Evolutionary conservation across 345 rosid species (phyloP), one percentile per base, ranked within the genome.

Genomic region (Lepidium africanum): DNA sequence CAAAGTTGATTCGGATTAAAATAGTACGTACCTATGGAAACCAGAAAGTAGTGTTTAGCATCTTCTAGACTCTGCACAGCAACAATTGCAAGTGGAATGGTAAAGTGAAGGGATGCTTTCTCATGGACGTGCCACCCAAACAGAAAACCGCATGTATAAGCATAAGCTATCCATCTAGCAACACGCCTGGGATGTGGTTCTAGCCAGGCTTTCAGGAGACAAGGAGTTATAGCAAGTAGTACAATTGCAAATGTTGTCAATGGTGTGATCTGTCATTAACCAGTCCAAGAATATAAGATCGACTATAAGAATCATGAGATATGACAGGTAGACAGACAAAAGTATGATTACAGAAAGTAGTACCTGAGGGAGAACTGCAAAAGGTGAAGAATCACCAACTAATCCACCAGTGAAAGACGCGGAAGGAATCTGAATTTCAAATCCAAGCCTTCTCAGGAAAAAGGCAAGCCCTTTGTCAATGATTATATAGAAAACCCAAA

Each of bases 71-170:
- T 91, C 53, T 87, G 82, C 10, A 77, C 87, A 7, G 96, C 95
- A 69, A 83, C 80, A 53, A 89, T 67, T 41, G 93, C 91, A 13
- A 94, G 84, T 14, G 96, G 96, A 59, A 94, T 83, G 11, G 86
- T 80, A 77, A 91, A 89, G 70, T 94, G 97, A 62, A 94, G 92
- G 4, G 97, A 87, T 35, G 97, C 99, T 78, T 94, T 94, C 76
- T 94, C 99, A 46, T 94, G 99, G 41, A 94, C 96, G 77, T 94
- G 99, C 99, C 99, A 94, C 67, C 99, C 99, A 63, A 88, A 89
- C 14, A 94, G 61, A 74, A 89, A 94, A 7, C 97, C 96, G 15
- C 99, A 88, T 0, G 89, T 87, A 67, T 90, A 91, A 41, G 95
- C 88, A 79, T 88, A 91, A 27, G 89, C 78, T 67, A 94, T 74